Evolutionary conservation across 495 filamentous ascomycete species (phyloP).

Genomic region (Tuber melanosporum): DNA sequence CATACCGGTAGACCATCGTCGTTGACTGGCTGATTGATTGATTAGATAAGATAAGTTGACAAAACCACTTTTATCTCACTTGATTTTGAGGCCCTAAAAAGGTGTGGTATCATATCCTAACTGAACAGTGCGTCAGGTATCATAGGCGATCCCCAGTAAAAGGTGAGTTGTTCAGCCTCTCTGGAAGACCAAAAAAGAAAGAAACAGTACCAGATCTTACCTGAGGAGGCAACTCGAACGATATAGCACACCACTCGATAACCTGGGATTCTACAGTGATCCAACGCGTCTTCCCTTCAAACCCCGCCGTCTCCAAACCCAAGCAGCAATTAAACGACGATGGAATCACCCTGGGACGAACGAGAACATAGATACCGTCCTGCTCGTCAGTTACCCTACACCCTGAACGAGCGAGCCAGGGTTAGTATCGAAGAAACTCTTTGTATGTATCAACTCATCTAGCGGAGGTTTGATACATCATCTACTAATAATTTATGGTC

Average conservation of each 20-base stretch:
- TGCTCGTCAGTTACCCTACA: slow-evolving; percentile 24
- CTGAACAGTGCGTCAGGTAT: too few species aligned
- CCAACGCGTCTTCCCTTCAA: background rate
- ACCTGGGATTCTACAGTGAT: background rate
- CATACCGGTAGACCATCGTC: too few species aligned
- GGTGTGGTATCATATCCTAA: too few species aligned
- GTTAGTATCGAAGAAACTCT: slow-evolving; percentile 36
- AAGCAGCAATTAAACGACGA: background rate
- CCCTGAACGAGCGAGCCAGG: slow-evolving; percentile 36
- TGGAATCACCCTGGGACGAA: background rate
- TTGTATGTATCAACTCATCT: slow-evolving; percentile 18
- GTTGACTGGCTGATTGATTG: background rate
- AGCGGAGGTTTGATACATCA: background rate
- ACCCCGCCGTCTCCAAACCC: background rate
- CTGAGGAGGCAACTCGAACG: too few species aligned
- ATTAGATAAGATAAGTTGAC: background rate
- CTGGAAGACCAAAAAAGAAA: too few species aligned
- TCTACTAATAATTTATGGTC: background rate
- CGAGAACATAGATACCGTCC: slow-evolving; percentile 14
- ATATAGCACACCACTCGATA: too few species aligned
- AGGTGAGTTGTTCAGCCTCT: too few species aligned
- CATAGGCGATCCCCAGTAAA: too few species aligned
- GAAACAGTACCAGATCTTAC: too few species aligned
- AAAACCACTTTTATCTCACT: background rate
- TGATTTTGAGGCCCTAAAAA: background rate